phyloP scores from a whole-genome alignment of 2,329 filamentous ascomycete species.

The Aquanectria penicillioides region DNA sequence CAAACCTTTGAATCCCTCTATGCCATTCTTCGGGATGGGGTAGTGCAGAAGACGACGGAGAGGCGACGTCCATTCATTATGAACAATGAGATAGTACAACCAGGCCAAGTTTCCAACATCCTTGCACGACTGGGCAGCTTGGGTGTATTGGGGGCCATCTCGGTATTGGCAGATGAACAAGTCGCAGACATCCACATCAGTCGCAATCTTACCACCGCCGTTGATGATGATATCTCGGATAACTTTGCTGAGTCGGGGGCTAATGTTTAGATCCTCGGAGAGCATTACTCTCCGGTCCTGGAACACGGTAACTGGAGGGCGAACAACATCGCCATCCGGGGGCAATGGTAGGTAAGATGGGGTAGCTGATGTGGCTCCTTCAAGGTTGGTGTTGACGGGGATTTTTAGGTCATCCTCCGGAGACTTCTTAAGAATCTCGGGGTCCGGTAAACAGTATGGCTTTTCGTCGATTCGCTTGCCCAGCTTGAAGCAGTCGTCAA shows the following conservation, averaged over 20 bases:
- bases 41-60: constrained; percentile 88
- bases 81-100: constrained; percentile 91
- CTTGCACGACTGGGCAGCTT: constrained; percentile 79
- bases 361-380: constrained; percentile 70
- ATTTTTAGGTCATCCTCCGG: constrained; percentile 66
- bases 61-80: constrained; percentile 89
- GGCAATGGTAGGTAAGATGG: constrained; percentile 56
- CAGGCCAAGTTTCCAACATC: constrained; percentile 93
- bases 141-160: constrained; percentile 80
- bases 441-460: constrained; percentile 87
- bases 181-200: constrained; percentile 74
- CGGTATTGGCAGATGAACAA: constrained; percentile 90
- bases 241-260: constrained; percentile 70
- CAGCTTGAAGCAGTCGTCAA: constrained; percentile 94
- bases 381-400: constrained; percentile 68
- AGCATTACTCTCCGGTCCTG: constrained; percentile 81
- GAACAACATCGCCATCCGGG: constrained; percentile 52
- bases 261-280: constrained; percentile 77
- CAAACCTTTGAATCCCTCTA: constrained; percentile 80
- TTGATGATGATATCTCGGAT: constrained; percentile 76
- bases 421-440: constrained; percentile 77
- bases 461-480: constrained; percentile 89
- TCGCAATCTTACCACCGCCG: constrained; percentile 76
- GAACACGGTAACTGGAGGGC: constrained; percentile 77
- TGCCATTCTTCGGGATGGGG: constrained; percentile 78